A percentile compares a stretch with the other conserved stretches of the same genome.
These are phyloP conservation scores for Leccinum pachyderme DNA, from an alignment of 1,284 basidiomycete genomes.

Conservation along the genomic window DNA sequence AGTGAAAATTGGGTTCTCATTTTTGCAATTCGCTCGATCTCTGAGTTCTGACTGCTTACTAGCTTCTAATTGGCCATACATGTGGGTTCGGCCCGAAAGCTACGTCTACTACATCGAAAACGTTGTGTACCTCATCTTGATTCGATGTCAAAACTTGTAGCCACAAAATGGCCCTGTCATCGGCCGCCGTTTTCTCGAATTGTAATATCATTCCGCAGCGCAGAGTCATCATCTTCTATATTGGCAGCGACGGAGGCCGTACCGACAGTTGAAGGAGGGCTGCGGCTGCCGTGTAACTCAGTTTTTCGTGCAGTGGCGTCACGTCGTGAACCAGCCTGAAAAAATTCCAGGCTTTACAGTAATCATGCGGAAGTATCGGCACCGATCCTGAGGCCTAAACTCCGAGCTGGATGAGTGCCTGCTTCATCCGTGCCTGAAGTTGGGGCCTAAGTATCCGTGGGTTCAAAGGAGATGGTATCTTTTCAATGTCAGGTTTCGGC, in stretches of 20 bases:
- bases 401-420: neutral
- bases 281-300: neutral
- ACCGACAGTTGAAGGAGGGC: neutral
- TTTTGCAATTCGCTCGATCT: neutral
- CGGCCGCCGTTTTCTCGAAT: slow-evolving; percentile 1
- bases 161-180: neutral
- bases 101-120: neutral
- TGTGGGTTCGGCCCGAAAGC: neutral
- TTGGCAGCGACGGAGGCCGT: neutral
- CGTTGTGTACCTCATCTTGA: neutral
- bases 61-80: neutral
- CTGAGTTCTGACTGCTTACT: neutral
- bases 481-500: neutral
- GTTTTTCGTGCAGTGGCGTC: neutral
- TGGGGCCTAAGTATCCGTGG: neutral
- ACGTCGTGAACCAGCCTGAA: neutral
- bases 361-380: neutral
- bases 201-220: neutral
- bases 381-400: neutral
- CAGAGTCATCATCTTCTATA: neutral
- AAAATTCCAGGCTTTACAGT: neutral
- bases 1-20: neutral
- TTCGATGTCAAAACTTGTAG: neutral
- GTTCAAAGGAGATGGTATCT: neutral
- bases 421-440: neutral